Conservation (phyloP, 2,329 filamentous ascomycete genomes). For the Stachybotrys chartarum region DNA sequence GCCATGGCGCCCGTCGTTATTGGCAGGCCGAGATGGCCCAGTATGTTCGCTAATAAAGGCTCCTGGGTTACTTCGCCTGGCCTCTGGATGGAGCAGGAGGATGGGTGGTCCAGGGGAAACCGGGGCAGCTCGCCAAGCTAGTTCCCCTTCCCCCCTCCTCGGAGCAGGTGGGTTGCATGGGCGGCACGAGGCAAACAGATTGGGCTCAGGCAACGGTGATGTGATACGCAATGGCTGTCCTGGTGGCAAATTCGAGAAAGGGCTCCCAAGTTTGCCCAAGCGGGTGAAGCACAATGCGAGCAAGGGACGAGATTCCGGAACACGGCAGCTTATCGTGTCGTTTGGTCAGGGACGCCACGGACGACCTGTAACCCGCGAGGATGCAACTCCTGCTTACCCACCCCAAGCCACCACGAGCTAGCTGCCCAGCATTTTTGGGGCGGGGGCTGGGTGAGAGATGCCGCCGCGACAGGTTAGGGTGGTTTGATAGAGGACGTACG, state of each 20-base stretch:
- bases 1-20: background rate
- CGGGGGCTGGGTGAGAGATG: too few relatives aligned
- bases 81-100: too few relatives aligned
- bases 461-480: too few relatives aligned
- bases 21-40: background rate
- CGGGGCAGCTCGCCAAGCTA: background rate
- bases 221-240: too few relatives aligned
- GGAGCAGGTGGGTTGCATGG: background rate
- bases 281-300: background rate
- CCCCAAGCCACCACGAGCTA: too few relatives aligned
- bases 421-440: background rate
- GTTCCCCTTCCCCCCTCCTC: background rate
- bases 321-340: background rate
- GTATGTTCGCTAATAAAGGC: background rate
- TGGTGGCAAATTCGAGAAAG: too few relatives aligned
- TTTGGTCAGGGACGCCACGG: background rate
- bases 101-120: too few relatives aligned
- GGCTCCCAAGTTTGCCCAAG: too few relatives aligned
- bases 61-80: background rate
- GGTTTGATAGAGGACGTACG: too few relatives aligned
- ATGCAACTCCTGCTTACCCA: too few relatives aligned
- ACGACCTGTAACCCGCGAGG: background rate
- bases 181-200: background rate
- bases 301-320: background rate
- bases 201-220: too few relatives aligned